These are phyloP conservation scores for Colletotrichum brevisporum DNA, from an alignment of 2,329 filamentous ascomycete species.

Conservation along the genomic window DNA sequence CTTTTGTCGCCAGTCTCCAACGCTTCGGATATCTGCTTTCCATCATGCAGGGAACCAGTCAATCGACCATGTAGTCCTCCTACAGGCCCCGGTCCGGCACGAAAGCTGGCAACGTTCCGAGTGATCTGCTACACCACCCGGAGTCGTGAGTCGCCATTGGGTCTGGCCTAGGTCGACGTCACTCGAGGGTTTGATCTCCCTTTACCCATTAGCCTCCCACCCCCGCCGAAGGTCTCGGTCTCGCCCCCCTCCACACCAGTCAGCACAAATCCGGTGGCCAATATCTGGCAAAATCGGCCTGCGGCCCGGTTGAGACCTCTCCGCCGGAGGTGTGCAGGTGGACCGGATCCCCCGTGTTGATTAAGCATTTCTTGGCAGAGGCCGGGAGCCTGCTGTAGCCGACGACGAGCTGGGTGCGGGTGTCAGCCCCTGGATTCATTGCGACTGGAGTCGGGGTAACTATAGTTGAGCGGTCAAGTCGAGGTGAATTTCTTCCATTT, in stretches of 20 bases:
- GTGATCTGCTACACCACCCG: conserved; percentile 26
- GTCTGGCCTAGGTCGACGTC: conserved; percentile 13
- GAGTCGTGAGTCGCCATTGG: conserved; percentile 4
- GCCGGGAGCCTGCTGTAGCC: conserved; percentile 8
- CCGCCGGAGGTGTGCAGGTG: conserved; percentile 7
- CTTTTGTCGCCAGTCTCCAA: conserved; percentile 17
- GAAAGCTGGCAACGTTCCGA: conserved; percentile 26
- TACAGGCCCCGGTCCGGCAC: conserved; percentile 26
- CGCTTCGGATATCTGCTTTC: conserved; percentile 20
- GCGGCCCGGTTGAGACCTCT: conserved; percentile 11
- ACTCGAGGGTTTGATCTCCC: conserved; percentile 28
- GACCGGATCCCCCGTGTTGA: conserved; percentile 21
- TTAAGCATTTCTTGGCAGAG: conserved; percentile 25
- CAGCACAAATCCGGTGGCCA: background rate
- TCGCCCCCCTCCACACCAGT: background rate
- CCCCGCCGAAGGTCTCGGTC: background rate
- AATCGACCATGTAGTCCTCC: background rate
- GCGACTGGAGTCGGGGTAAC: background rate
- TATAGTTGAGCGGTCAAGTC: no score
- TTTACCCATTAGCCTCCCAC: background rate
- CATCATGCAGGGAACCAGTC: conserved; percentile 33
- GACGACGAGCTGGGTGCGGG: background rate
- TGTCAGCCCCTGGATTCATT: background rate
- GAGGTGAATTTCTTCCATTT: background rate
- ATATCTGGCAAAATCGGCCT: conserved; percentile 9